Percentiles rank a stretch among this genome's conserved stretches.
Evolutionary conservation across 2,329 filamentous ascomycete genomes (phyloP).

Genomic region (Pseudogymnoascus sp.): DNA sequence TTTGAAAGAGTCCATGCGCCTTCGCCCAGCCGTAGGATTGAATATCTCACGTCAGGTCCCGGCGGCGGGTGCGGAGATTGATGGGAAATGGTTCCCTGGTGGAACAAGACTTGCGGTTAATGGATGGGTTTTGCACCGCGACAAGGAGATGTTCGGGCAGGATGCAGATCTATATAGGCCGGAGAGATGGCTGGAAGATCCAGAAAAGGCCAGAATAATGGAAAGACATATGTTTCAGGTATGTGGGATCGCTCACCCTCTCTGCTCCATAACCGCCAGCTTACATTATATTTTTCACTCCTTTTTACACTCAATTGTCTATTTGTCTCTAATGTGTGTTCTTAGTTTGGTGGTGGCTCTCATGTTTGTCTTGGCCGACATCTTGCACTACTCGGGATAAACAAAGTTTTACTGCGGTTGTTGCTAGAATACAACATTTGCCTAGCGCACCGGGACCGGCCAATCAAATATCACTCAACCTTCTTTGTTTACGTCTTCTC

Average conservation of each 20-base stretch:
- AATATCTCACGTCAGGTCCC: conserved; percentile 37
- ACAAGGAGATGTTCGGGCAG: conserved; percentile 40
- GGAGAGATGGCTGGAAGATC: conserved; percentile 46
- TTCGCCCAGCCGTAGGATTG: conserved; percentile 38
- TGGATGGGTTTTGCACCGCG: conserved; percentile 46
- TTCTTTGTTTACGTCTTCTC: background rate
- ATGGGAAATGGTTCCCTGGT: conserved; percentile 35
- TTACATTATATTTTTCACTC: no score
- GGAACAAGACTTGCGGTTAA: conserved; percentile 48
- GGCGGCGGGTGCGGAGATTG: conserved; percentile 19
- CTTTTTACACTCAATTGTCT: no score
- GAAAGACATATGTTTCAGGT: conserved; percentile 37
- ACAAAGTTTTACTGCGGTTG: no score
- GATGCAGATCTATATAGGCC: conserved; percentile 47
- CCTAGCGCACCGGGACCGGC: background rate
- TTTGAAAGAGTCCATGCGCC: conserved; percentile 39
- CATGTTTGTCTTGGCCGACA: background rate
- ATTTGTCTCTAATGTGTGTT: background rate
- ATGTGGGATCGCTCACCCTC: conserved; percentile 15
- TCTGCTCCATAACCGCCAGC: background rate
- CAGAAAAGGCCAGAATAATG: conserved; percentile 49
- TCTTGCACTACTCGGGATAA: no score
- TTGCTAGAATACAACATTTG: background rate
- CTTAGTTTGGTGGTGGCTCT: background rate
- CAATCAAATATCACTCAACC: background rate